Percentiles rank a stretch among this genome's conserved stretches.
Conservation (phyloP, 768 basidiomycete genomes). For the Suillus lakei region DNA sequence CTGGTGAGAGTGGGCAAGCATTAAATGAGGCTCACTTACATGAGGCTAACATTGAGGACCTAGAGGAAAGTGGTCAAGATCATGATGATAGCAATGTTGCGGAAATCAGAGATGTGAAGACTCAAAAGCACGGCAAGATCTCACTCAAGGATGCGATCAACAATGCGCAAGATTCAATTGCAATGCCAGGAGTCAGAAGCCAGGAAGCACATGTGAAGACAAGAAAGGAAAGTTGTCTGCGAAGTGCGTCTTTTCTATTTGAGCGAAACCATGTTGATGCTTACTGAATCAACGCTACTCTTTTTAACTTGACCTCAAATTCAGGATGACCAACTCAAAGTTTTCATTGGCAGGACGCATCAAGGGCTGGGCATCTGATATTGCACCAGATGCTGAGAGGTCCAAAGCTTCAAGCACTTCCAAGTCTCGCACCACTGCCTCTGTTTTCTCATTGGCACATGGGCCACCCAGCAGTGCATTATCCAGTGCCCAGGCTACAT, state of each 20-base stretch:
- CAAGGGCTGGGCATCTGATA: no score
- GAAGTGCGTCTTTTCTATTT: background rate
- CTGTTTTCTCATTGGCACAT: background rate
- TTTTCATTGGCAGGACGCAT: background rate
- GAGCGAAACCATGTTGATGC: slow-evolving; percentile 6
- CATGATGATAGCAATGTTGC: no score
- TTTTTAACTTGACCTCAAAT: slow-evolving; percentile 7
- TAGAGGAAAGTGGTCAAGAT: background rate
- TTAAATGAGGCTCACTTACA: background rate
- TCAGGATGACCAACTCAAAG: background rate
- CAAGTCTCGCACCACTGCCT: no score
- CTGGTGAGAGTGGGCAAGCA: background rate
- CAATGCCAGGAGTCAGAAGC: background rate
- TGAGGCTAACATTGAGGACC: background rate
- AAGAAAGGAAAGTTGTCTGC: background rate
- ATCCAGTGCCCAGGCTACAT: no score
- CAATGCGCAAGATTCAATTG: background rate
- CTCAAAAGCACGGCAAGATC: background rate
- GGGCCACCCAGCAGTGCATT: background rate
- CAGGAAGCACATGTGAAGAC: background rate
- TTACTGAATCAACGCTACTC: slow-evolving; percentile 12
- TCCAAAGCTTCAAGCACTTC: background rate
- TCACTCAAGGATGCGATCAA: background rate
- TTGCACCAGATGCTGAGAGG: background rate
- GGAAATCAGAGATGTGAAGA: background rate